Conservation (phyloP, 192 early-diverging fungal species). For the Coemansia sp. region DNA sequence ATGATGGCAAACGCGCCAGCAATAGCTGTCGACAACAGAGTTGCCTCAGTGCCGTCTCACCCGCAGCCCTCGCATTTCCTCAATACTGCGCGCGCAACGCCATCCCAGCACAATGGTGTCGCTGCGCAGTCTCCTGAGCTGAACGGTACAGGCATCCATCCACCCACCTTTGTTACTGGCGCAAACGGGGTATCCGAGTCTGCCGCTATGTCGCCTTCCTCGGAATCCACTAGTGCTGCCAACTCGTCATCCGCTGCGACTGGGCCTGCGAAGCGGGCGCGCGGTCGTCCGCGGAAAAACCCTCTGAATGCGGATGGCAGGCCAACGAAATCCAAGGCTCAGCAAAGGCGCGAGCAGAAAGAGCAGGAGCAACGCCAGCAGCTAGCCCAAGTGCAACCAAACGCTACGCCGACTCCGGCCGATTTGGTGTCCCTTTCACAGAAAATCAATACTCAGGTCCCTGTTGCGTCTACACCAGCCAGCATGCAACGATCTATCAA, state of each 20-base stretch:
- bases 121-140: constrained; percentile 48
- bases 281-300: constrained; percentile 54
- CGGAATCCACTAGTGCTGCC: background rate
- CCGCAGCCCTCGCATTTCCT: constrained; percentile 32
- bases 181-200: background rate
- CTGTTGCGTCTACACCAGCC: constrained; percentile 23
- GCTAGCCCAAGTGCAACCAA: constrained; percentile 11
- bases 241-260: background rate
- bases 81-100: constrained; percentile 7
- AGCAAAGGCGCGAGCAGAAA: constrained; percentile 26
- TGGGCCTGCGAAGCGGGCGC: constrained; percentile 37
- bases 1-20: constrained; percentile 28
- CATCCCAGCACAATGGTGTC: constrained; percentile 38
- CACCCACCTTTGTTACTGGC: constrained; percentile 8
- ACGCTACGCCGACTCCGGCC: constrained; percentile 35
- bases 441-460: constrained; percentile 45
- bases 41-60: constrained; percentile 26
- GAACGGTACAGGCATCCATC: constrained; percentile 7
- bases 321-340: constrained; percentile 27
- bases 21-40: background rate
- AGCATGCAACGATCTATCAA: constrained; percentile 37
- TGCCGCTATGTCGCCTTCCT: constrained; percentile 5
- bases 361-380: constrained; percentile 18
- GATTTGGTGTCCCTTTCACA: constrained; percentile 49
- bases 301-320: constrained; percentile 31